These are phyloP conservation scores for Amphibolis antarctica DNA, from an alignment of 106 monocot species.

Conservation along the genomic window DNA sequence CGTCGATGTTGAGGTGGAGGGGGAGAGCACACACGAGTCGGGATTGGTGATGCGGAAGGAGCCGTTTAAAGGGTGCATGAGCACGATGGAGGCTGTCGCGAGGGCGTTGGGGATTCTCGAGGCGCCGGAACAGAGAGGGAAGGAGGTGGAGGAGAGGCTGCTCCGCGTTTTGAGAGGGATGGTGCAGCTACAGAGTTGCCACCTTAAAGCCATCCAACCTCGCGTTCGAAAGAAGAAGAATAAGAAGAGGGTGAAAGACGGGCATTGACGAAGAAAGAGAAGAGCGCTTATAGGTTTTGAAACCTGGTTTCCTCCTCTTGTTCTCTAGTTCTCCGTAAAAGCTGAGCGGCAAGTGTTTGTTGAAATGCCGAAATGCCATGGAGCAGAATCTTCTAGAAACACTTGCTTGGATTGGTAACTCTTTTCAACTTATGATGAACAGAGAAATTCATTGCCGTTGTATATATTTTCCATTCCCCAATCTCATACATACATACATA, in stretches of 20 bases:
- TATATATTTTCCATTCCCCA: too few species aligned
- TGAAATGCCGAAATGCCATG: too few species aligned
- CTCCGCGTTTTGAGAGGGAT: conserved; percentile 44
- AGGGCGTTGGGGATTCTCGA: conserved; percentile 59
- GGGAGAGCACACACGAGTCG: conserved; percentile 52
- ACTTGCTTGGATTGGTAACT: too few species aligned
- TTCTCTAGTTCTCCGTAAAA: too few species aligned
- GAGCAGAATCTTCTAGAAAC: too few species aligned
- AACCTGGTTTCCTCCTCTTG: too few species aligned
- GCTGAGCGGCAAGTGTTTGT: too few species aligned
- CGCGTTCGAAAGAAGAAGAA: conserved; percentile 28
- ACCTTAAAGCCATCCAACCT: conserved; percentile 29
- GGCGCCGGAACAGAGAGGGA: conserved; percentile 26
- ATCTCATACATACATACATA: too few species aligned
- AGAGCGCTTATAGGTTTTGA: too few species aligned
- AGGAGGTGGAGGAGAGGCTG: conserved; percentile 39
- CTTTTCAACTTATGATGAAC: too few species aligned
- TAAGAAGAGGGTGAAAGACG: conserved; percentile 12
- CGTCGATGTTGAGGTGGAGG: conserved; percentile 25
- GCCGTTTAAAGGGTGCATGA: conserved; percentile 61
- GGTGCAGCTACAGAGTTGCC: conserved; percentile 42
- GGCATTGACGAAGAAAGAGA: background rate
- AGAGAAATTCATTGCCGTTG: too few species aligned
- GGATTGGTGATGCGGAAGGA: conserved; percentile 71
- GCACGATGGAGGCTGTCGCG: conserved; percentile 81